Percentiles rank a stretch among this genome's conserved stretches.
phyloP scores from a whole-genome alignment of 257 asterid species.

The Salvia miltiorrhiza region DNA sequence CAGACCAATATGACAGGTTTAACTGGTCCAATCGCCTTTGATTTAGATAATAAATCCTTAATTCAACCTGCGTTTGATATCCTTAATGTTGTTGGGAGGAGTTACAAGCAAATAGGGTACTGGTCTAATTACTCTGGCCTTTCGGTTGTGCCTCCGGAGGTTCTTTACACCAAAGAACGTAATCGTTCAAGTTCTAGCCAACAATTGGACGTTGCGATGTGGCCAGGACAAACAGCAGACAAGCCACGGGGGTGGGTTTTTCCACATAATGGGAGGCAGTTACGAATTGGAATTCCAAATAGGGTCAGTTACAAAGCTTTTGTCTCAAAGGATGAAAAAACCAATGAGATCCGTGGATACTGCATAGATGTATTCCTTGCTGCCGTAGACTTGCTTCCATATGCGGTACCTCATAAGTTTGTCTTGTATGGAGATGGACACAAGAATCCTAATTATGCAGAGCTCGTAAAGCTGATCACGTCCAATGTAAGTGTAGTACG shows the following conservation, averaged over 20 bases:
- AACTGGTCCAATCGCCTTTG: constrained; percentile 55
- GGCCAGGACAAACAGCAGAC: constrained; percentile 66
- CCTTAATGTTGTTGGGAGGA: constrained; percentile 54
- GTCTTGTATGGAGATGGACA: constrained; percentile 61
- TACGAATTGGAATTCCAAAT: constrained; percentile 73
- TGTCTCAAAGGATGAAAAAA: constrained; percentile 38
- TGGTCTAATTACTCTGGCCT: constrained; percentile 86
- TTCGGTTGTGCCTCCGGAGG: constrained; percentile 62
- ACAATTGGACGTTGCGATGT: constrained; percentile 35
- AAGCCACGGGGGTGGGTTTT: constrained; percentile 87
- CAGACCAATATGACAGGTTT: constrained; percentile 61
- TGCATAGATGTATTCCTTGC: constrained; percentile 75
- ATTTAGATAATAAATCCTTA: constrained; percentile 35
- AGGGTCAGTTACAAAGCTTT: constrained; percentile 63
- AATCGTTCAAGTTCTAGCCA: constrained; percentile 62
- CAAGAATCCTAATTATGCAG: constrained; percentile 58
- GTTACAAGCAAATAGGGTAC: constrained; percentile 62
- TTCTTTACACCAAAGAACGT: constrained; percentile 43
- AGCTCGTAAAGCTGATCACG: constrained; percentile 47
- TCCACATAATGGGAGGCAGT: constrained; percentile 52
- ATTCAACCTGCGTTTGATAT: constrained; percentile 63
- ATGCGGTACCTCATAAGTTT: constrained; percentile 69
- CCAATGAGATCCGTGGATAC: constrained; percentile 46
- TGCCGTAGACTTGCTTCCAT: constrained; percentile 61
- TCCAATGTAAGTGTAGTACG: constrained; percentile 40